These are phyloP conservation scores for Naganishia randhawae DNA, from an alignment of 768 basidiomycete species.

Conservation along the genomic window DNA sequence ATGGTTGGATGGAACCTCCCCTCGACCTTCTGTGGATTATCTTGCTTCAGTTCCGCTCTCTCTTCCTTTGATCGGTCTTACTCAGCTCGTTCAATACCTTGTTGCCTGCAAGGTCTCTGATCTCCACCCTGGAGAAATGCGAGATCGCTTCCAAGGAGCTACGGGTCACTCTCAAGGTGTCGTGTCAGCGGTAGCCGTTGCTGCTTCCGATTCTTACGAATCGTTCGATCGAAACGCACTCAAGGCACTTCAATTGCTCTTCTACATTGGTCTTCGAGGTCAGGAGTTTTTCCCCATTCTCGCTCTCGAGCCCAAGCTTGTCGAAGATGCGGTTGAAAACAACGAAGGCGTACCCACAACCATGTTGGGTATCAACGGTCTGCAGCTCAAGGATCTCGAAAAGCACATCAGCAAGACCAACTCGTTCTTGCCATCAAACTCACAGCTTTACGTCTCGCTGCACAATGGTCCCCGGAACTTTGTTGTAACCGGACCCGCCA, in stretches of 20 bases:
- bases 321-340: slow-evolving; percentile 81
- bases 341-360: slow-evolving; percentile 90
- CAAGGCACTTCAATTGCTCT: slow-evolving; percentile 86
- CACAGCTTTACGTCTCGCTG: slow-evolving; percentile 78
- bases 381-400: slow-evolving; percentile 67
- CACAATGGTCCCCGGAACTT: slow-evolving; percentile 87
- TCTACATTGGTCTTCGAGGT: slow-evolving; percentile 87
- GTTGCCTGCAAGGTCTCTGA: slow-evolving; percentile 70
- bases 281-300: slow-evolving; percentile 92
- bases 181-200: slow-evolving; percentile 83
- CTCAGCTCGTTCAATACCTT: slow-evolving; percentile 90
- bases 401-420: slow-evolving; percentile 82
- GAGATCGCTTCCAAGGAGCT: slow-evolving; percentile 70
- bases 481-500: slow-evolving; percentile 87
- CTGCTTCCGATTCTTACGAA: slow-evolving; percentile 71
- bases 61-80: slow-evolving; percentile 90
- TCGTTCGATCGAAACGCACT: slow-evolving; percentile 69
- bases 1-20: slow-evolving; percentile 71
- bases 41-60: slow-evolving; percentile 90
- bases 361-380: slow-evolving; percentile 86
- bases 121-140: slow-evolving; percentile 74
- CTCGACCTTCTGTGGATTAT: slow-evolving; percentile 76
- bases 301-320: slow-evolving; percentile 78
- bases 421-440: slow-evolving; percentile 70
- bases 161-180: slow-evolving; percentile 98